phyloP scores from a whole-genome alignment of 2,329 filamentous ascomycete genomes.

The Lasiodiplodia sp. region DNA sequence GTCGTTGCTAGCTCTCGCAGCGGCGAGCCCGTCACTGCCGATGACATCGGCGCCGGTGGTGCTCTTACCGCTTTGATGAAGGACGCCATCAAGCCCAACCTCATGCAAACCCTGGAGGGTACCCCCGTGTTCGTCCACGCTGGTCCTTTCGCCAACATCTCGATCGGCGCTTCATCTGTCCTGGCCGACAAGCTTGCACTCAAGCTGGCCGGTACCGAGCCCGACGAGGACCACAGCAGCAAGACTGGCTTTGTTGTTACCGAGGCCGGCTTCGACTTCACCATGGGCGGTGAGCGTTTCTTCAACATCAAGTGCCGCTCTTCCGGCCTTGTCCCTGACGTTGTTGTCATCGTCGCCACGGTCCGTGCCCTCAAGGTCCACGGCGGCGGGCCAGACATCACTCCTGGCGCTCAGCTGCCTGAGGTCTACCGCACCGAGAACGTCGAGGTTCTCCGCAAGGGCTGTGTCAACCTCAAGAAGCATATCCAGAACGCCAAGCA shows the following conservation, averaged over 20 bases:
- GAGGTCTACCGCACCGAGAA: conserved; percentile 94
- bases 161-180: conserved; percentile 94
- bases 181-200: conserved; percentile 94
- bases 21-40: conserved; percentile 93
- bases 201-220: conserved; percentile 93
- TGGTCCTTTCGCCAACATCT: conserved; percentile 97
- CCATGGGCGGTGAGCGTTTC: conserved; percentile 99
- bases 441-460: conserved; percentile 84
- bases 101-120: conserved; percentile 98
- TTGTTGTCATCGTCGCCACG: conserved; percentile 93
- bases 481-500: conserved; percentile 89
- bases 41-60: conserved; percentile 91
- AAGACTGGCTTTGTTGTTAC: conserved; percentile 95
- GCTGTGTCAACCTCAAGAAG: conserved; percentile 94
- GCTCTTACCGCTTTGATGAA: conserved; percentile 95
- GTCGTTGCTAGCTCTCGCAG: conserved; percentile 86
- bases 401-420: conserved; percentile 82
- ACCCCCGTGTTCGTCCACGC: conserved; percentile 98
- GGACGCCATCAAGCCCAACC: conserved; percentile 97
- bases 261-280: conserved; percentile 98
- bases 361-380: conserved; percentile 97
- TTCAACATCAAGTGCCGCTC: conserved; percentile 99
- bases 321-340: conserved; percentile 89
- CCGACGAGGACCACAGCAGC: conserved; percentile 81
- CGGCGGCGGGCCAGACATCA: conserved; percentile 92